Base-by-base conservation (phyloP, 768 basidiomycete species). In the Chalciporus sphaerocephalus region DNA sequence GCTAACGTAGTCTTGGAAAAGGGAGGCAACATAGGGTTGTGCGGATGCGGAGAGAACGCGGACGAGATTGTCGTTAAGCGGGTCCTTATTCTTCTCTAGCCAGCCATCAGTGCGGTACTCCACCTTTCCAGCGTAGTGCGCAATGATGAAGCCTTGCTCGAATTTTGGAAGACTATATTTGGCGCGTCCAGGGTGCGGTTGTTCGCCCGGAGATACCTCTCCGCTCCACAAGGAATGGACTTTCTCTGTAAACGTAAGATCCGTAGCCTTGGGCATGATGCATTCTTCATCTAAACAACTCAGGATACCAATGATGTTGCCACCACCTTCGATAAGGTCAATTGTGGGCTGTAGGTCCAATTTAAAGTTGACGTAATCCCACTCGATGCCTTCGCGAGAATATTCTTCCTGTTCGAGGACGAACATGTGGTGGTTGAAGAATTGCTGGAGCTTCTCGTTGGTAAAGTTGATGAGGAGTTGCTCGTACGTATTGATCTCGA, bases 361-460 rank as follows among this genome's bases (percentile, higher is more conserved):
- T 13, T 95, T 96, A 61, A 99, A 99, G 67, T 98, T 97, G 67
- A 94, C 86, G 57, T 94, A 96, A 59, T 94, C 85, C 96, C 96
- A 99, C 45, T 93, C 84, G 66, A 99, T 99, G 16, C 85, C 85
- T 65, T 99, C 96, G 16, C 96, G 80, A 15, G 91, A 78, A 67
- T 99, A 98, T 65, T 99, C 96, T 63, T 99, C 96, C 62, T 99
- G 96, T 71, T 99, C 96, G 25, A 98, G 81, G 30, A 96, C 92
- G 67, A 99, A 98, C 96, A 98, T 98, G 65, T 98, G 96, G 67
- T 98, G 92, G 59, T 98, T 99, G 79, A 93, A 93, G 67, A 91
- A 92, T 66, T 97, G 95, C 64, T 97, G 95, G 8, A 98, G 78
- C 61, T 89, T 95, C 77, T 99, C 96, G 72, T 99, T 99, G 35